Conservation (phyloP, 495 filamentous ascomycete species). For the Pseudotulostoma volvatum region DNA sequence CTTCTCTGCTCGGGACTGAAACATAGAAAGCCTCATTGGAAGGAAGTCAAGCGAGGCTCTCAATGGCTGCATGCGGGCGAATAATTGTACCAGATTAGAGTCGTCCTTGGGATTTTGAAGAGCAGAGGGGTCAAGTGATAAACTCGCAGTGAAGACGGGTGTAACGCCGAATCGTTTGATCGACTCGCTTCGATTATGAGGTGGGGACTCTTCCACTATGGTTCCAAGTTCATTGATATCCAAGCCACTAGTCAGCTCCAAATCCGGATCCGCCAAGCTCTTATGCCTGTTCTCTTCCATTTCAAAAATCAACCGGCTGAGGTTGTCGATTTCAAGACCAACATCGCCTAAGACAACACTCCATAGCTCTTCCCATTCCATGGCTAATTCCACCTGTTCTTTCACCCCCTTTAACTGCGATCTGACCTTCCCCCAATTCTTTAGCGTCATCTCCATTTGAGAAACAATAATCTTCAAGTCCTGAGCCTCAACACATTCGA, state of each 20-base stretch:
- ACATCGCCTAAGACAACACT: conserved; percentile 86
- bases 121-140: conserved; percentile 37
- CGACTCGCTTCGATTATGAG: conserved; percentile 25
- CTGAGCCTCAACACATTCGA: conserved; percentile 46
- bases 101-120: conserved; percentile 56
- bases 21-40: conserved; percentile 85
- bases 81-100: conserved; percentile 63
- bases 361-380: conserved; percentile 99
- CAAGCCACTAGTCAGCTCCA: conserved; percentile 40
- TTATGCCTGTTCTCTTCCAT: conserved; percentile 89
- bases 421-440: conserved; percentile 72
- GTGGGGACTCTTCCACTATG: conserved; percentile 77
- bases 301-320: conserved; percentile 73
- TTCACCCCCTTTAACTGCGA: conserved; percentile 60
- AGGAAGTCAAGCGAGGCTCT: conserved; percentile 87
- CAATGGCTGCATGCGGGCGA: conserved; percentile 88
- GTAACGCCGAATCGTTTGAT: conserved; percentile 55
- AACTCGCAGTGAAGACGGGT: conserved; percentile 36
- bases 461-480: conserved; percentile 54
- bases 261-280: conserved; percentile 34
- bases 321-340: conserved; percentile 69
- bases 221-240: conserved; percentile 86
- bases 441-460: conserved; percentile 74
- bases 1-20: conserved; percentile 54
- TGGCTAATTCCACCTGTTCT: conserved; percentile 80